These are phyloP conservation scores for Arthrobotrys pseudoclavata DNA, from an alignment of 2,329 filamentous ascomycete species.

Conservation along the genomic window DNA sequence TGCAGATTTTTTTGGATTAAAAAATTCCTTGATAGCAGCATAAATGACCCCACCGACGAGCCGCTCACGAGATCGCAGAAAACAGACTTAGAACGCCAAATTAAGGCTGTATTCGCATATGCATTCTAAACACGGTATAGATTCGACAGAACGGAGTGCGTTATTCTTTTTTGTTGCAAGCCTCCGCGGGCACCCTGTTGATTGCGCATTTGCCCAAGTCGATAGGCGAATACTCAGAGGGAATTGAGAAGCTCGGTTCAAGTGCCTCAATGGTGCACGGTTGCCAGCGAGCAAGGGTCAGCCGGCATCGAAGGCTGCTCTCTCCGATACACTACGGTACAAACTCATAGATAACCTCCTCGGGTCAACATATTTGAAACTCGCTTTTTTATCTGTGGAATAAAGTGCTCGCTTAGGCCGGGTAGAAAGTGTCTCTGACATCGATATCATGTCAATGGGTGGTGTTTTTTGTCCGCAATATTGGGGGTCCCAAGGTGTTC, in stretches of 20 bases:
- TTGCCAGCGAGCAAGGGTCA: conserved; percentile 39
- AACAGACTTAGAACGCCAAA: conserved; percentile 36
- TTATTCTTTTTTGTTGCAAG: conserved; percentile 28
- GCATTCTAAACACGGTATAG: conserved; percentile 53
- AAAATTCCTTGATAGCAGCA: conserved; percentile 48
- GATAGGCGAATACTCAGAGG: conserved; percentile 44
- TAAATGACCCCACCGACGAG: conserved; percentile 29
- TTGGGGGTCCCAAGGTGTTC: conserved; percentile 20
- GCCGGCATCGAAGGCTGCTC: conserved; percentile 57
- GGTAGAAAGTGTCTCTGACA: conserved; percentile 37
- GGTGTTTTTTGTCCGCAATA: conserved; percentile 1
- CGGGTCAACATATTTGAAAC: conserved; percentile 51
- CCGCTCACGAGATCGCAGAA: conserved; percentile 33
- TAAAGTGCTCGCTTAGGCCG: conserved; percentile 59
- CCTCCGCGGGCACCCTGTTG: conserved; percentile 30
- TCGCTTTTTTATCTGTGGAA: conserved; percentile 52
- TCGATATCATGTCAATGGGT: conserved; percentile 30
- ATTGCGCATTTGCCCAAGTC: conserved; percentile 42
- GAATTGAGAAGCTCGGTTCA: conserved; percentile 42
- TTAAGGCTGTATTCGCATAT: conserved; percentile 58
- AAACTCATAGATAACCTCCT: conserved; percentile 20
- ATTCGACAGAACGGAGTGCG: conserved; percentile 15
- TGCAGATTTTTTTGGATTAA: conserved; percentile 10
- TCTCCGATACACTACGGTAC: conserved; percentile 57
- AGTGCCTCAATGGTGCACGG: conserved; percentile 40